phyloP scores from a whole-genome alignment of 345 rosid species.

The Hibiscus syriacus region DNA sequence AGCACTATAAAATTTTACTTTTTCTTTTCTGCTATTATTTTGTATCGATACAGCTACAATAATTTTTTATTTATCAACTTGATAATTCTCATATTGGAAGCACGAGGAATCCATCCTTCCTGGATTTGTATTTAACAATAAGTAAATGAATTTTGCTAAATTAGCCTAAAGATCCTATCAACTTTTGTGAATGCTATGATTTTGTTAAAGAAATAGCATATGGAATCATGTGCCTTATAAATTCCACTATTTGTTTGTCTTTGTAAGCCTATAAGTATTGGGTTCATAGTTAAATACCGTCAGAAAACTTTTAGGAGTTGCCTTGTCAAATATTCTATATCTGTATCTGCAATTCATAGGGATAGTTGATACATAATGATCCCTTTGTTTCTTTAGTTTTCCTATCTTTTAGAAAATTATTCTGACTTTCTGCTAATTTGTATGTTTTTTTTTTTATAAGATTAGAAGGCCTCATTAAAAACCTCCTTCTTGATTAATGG shows the following conservation, averaged over 20 bases:
- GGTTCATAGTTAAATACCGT: background rate
- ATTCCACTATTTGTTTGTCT: background rate
- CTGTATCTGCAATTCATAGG: background rate
- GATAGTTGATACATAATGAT: background rate
- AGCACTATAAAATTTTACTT: background rate
- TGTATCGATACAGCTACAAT: background rate
- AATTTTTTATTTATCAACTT: background rate
- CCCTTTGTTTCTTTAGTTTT: background rate
- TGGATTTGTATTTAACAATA: background rate
- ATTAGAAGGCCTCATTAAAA: no score
- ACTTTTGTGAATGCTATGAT: background rate
- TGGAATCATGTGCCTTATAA: background rate
- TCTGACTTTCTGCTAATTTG: background rate
- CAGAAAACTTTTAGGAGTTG: background rate
- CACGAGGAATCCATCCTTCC: background rate
- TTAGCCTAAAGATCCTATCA: background rate
- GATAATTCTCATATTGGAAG: background rate
- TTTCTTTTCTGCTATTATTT: background rate
- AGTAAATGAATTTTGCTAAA: background rate
- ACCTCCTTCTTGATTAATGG: no score
- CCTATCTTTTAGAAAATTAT: constrained; percentile 10
- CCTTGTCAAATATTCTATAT: background rate
- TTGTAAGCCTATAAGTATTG: background rate
- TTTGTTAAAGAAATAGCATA: background rate
- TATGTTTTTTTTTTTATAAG: no score